These are phyloP conservation scores for Acer negundo DNA, from an alignment of 345 rosid species.

Conservation along the genomic window DNA sequence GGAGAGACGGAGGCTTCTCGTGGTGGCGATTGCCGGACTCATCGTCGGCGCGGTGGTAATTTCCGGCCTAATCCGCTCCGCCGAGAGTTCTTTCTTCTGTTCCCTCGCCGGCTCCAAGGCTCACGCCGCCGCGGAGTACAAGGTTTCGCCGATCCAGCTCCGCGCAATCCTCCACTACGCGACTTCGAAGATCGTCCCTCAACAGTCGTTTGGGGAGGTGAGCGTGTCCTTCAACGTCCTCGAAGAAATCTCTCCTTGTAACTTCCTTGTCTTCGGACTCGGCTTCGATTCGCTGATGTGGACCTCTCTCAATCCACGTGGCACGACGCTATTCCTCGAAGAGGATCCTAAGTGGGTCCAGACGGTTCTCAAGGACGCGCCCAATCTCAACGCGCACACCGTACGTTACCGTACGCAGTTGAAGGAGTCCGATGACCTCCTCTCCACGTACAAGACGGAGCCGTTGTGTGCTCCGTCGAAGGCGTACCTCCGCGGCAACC, in stretches of 20 bases:
- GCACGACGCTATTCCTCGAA: slow-evolving; percentile 70
- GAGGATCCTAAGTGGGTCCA: slow-evolving; percentile 71
- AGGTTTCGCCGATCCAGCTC: slow-evolving; percentile 57
- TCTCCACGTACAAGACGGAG: slow-evolving; percentile 40
- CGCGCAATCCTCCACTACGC: slow-evolving; percentile 75
- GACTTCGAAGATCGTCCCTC: slow-evolving; percentile 57
- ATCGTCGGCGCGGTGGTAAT: slow-evolving; percentile 48
- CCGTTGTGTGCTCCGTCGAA: slow-evolving; percentile 49
- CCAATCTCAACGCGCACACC: slow-evolving; percentile 55
- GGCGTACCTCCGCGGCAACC: slow-evolving; percentile 60
- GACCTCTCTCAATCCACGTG: slow-evolving; percentile 69
- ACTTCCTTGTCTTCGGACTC: slow-evolving; percentile 75
- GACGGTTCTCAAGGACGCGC: slow-evolving; percentile 48
- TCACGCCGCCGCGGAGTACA: slow-evolving; percentile 27
- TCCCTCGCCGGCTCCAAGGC: slow-evolving; percentile 35
- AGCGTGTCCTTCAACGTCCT: slow-evolving; percentile 59
- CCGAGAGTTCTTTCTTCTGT: slow-evolving; percentile 43
- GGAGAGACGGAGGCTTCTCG: slow-evolving; percentile 41
- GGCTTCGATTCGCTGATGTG: slow-evolving; percentile 81
- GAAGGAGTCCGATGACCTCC: slow-evolving; percentile 44
- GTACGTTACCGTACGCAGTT: slow-evolving; percentile 71
- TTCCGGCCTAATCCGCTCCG: slow-evolving; percentile 38
- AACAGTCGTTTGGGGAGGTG: slow-evolving; percentile 57
- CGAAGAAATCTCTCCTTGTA: slow-evolving; percentile 48
- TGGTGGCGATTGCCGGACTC: slow-evolving; percentile 39